A percentile compares a stretch with the other conserved stretches of the same genome.
These are phyloP conservation scores for Coniochaeta hoffmannii DNA, from an alignment of 2,329 filamentous ascomycete species.

Conservation along the genomic window DNA sequence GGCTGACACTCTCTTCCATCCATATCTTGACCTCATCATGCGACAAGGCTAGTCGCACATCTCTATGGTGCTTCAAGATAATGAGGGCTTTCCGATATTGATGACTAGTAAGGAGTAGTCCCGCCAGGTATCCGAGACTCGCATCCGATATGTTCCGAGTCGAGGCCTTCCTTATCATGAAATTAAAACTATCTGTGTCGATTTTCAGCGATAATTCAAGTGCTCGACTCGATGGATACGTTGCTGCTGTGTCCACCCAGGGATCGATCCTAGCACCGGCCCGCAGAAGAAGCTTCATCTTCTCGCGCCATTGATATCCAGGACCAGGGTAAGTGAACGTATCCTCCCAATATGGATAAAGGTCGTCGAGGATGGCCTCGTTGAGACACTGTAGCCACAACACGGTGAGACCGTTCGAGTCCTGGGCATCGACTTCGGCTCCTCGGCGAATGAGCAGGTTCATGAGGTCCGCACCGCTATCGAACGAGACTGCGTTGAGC, in stretches of 20 bases:
- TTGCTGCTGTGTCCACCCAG: background rate
- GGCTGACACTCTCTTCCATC: no score
- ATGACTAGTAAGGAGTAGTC: background rate
- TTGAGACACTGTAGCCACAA: background rate
- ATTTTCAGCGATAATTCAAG: background rate
- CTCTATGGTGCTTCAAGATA: background rate
- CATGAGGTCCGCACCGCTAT: background rate
- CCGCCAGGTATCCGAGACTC: background rate
- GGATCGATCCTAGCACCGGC: background rate
- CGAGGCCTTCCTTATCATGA: background rate
- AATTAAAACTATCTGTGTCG: background rate
- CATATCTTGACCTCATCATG: background rate
- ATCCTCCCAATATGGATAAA: background rate
- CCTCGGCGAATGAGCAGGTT: background rate
- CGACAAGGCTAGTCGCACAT: no score
- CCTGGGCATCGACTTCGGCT: background rate
- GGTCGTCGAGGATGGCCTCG: background rate
- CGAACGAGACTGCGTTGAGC: background rate
- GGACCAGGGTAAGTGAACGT: background rate
- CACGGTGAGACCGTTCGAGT: background rate
- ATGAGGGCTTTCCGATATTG: background rate
- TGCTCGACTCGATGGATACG: background rate
- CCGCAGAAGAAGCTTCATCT: background rate
- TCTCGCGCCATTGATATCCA: background rate
- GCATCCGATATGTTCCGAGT: background rate